Conservation (phyloP, 139 green algal species). For the Medakamo hakoo region DNA sequence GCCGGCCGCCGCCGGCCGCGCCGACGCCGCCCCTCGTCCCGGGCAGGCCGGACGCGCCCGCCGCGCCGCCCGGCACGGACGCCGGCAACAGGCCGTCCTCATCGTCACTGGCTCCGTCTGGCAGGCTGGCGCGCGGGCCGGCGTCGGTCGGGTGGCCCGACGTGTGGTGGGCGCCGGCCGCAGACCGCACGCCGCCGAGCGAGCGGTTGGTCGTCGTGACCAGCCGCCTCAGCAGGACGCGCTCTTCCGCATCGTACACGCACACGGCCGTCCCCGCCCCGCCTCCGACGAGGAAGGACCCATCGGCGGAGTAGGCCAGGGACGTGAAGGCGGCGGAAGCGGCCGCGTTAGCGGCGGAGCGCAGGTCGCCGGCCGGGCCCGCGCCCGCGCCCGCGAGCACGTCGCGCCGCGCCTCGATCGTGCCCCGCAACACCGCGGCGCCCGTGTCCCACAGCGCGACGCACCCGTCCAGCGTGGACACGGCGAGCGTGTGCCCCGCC, state of each 20-base stretch:
- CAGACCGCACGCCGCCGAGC: slow-evolving; percentile 71
- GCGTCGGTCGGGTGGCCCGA: slow-evolving; percentile 62
- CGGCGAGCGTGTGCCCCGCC: slow-evolving; percentile 75
- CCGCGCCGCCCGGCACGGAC: slow-evolving; percentile 11
- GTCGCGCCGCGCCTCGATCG: slow-evolving; percentile 75
- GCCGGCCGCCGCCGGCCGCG: slow-evolving; percentile 11
- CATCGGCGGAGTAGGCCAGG: slow-evolving; percentile 79
- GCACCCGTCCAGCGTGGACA: slow-evolving; percentile 72
- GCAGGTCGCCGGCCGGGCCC: slow-evolving; percentile 44
- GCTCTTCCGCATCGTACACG: slow-evolving; percentile 86
- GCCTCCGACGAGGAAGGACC: slow-evolving; percentile 66
- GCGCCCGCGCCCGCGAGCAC: slow-evolving; percentile 44
- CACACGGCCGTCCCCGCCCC: slow-evolving; percentile 68
- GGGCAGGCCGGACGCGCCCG: slow-evolving; percentile 11
- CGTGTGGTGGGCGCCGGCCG: neutral
- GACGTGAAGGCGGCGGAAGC: slow-evolving; percentile 64
- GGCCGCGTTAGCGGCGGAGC: slow-evolving; percentile 43
- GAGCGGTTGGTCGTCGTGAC: slow-evolving; percentile 55
- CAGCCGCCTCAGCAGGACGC: slow-evolving; percentile 77
- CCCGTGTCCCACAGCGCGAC: slow-evolving; percentile 87
- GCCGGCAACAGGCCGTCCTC: slow-evolving; percentile 27
- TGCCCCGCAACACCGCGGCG: slow-evolving; percentile 52
- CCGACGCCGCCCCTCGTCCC: slow-evolving; percentile 11
- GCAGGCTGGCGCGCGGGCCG: slow-evolving; percentile 67
- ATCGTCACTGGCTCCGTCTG: slow-evolving; percentile 37